Conservation (phyloP, 2,329 filamentous ascomycete genomes). For the Cylindrodendrum hubeiense region DNA sequence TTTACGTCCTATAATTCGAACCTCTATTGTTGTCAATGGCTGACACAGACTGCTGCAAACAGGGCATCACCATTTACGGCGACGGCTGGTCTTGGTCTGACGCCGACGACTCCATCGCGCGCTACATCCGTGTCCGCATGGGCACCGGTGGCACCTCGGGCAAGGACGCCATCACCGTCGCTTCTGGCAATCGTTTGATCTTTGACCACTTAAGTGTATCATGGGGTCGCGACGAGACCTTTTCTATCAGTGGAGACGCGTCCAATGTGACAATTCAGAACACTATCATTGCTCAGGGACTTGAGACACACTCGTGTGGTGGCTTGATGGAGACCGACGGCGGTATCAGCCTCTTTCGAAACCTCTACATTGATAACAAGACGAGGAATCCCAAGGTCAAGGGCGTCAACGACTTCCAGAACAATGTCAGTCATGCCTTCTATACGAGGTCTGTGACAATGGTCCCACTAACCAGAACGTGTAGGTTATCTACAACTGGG, state of each 20-base stretch:
- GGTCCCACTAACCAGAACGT: slow-evolving; percentile 12
- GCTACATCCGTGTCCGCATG: slow-evolving; percentile 68
- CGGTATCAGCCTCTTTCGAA: slow-evolving; percentile 64
- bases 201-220: slow-evolving; percentile 67
- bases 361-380: slow-evolving; percentile 69
- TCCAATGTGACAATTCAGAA: slow-evolving; percentile 65
- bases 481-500: slow-evolving; percentile 68
- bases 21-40: background rate
- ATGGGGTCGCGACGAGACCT: slow-evolving; percentile 69
- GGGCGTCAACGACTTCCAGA: slow-evolving; percentile 66
- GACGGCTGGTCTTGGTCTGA: slow-evolving; percentile 66
- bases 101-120: slow-evolving; percentile 64
- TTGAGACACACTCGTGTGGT: slow-evolving; percentile 65
- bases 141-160: slow-evolving; percentile 62
- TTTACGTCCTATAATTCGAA: slow-evolving; percentile 1
- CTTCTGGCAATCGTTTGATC: slow-evolving; percentile 65
- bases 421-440: slow-evolving; percentile 45
- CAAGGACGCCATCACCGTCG: slow-evolving; percentile 67
- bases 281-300: slow-evolving; percentile 65
- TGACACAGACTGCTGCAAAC: background rate
- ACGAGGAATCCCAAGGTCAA: slow-evolving; percentile 70
- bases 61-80: slow-evolving; percentile 65
- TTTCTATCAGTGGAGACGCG: slow-evolving; percentile 61
- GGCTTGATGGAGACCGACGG: slow-evolving; percentile 64
- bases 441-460: no score